phyloP scores from a whole-genome alignment of 306 rosid genomes.

The Mimosa bimucronata region DNA sequence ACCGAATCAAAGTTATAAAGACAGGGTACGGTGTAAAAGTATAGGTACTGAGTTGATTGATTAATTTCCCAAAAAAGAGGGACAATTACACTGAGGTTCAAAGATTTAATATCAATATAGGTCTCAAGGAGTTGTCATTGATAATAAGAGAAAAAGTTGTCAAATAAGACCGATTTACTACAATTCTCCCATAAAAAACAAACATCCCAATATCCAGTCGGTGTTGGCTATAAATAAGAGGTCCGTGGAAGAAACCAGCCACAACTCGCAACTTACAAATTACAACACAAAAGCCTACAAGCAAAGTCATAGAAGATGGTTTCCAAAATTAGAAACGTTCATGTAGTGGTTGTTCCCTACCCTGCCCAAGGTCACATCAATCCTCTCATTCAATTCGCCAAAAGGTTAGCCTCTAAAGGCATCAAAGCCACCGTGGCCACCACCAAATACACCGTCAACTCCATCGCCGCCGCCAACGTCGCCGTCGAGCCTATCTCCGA shows the following conservation, averaged over 20 bases:
- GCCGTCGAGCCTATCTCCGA: constrained; percentile 65
- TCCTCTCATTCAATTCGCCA: constrained; percentile 57
- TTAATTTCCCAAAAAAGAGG: background rate
- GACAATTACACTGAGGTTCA: too few species aligned
- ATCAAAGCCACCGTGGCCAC: constrained; percentile 57
- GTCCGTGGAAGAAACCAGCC: background rate
- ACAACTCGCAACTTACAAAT: background rate
- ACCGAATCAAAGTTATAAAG: too few species aligned
- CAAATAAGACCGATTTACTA: too few species aligned
- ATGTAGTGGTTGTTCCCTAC: constrained; percentile 52
- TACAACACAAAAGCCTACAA: too few species aligned
- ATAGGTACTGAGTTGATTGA: background rate
- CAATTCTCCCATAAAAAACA: too few species aligned
- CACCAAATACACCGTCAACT: constrained; percentile 49
- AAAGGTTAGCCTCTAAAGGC: constrained; percentile 49
- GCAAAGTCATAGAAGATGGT: constrained; percentile 26
- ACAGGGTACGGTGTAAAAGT: too few species aligned
- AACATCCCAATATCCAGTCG: too few species aligned
- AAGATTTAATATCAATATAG: too few species aligned
- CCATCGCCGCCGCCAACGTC: constrained; percentile 45
- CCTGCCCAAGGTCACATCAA: constrained; percentile 64
- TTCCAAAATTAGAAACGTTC: constrained; percentile 22
- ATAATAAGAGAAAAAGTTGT: too few species aligned
- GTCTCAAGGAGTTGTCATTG: too few species aligned
- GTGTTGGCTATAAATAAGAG: background rate